phyloP scores from a whole-genome alignment of 2,329 filamentous ascomycete species.

The Cucurbitaria berberidis region DNA sequence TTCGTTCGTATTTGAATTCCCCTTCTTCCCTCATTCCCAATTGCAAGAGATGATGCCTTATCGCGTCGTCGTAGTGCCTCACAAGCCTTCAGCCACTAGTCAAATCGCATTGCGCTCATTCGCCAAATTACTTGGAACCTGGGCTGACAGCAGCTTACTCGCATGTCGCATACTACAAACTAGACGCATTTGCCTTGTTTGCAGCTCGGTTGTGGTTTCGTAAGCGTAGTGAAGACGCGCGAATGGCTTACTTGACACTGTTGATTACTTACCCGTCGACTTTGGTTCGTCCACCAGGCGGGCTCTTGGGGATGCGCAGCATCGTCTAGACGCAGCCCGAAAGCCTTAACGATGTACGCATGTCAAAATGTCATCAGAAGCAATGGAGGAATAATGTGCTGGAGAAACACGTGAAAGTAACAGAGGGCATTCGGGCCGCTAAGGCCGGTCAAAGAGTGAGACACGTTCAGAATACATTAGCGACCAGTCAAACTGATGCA shows the following conservation, averaged over 20 bases:
- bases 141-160: slow-evolving; percentile 33
- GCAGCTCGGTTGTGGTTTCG: neutral
- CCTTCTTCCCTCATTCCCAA: neutral
- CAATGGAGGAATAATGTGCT: no score
- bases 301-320: no score
- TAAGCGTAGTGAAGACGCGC: neutral
- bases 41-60: slow-evolving; percentile 12
- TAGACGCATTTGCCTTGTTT: neutral
- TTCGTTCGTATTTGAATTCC: neutral
- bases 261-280: neutral
- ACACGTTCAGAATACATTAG: no score
- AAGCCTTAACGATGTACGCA: no score
- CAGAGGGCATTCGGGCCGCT: no score
- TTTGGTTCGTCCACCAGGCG: neutral
- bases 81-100: slow-evolving; percentile 14
- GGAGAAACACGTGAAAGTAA: no score
- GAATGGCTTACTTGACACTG: neutral
- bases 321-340: no score
- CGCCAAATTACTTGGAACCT: neutral
- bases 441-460: no score
- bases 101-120: slow-evolving; percentile 19
- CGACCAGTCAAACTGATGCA: no score
- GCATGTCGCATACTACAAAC: slow-evolving; percentile 3
- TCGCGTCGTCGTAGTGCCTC: slow-evolving; percentile 3
- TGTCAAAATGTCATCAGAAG: no score